Evolutionary conservation across 2,329 filamentous ascomycete genomes (phyloP).

Genomic region (Biscogniauxia sp.): DNA sequence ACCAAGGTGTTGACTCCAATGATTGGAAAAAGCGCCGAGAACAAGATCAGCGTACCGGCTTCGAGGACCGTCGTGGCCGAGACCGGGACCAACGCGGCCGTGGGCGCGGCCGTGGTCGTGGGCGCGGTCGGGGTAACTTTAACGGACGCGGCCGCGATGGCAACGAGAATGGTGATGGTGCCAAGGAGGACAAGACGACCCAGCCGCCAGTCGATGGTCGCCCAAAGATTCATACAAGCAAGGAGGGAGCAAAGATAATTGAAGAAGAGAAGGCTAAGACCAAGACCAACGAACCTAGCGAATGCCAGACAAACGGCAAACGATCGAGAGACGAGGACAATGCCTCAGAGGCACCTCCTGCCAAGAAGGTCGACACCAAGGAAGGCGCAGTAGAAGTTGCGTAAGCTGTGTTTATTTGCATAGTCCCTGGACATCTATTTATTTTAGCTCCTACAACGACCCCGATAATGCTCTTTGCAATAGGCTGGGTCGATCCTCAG

Average conservation of each 20-base stretch:
- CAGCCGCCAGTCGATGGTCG: slow-evolving; percentile 35
- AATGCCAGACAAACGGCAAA: slow-evolving; percentile 45
- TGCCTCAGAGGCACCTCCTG: slow-evolving; percentile 43
- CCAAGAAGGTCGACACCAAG: slow-evolving; percentile 63
- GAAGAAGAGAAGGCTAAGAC: slow-evolving; percentile 31
- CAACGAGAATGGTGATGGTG: slow-evolving; percentile 35
- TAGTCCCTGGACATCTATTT: not conserved
- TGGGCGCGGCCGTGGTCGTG: slow-evolving; percentile 40
- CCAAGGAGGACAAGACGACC: slow-evolving; percentile 29
- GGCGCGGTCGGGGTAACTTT: slow-evolving; percentile 40
- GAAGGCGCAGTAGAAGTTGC: slow-evolving; percentile 28
- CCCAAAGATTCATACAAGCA: slow-evolving; percentile 45
- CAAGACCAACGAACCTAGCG: slow-evolving; percentile 8
- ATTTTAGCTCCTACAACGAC: not conserved
- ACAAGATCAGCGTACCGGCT: slow-evolving; percentile 59
- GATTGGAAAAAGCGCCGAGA: slow-evolving; percentile 66
- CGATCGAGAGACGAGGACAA: slow-evolving; percentile 54
- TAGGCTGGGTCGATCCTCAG: not conserved
- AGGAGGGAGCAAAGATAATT: slow-evolving; percentile 36
- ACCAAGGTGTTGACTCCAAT: slow-evolving; percentile 41
- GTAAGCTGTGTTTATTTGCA: slow-evolving; percentile 9
- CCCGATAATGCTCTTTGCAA: not conserved
- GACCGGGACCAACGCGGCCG: slow-evolving; percentile 33
- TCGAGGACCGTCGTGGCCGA: slow-evolving; percentile 45
- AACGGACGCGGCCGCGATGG: slow-evolving; percentile 37